Conservation (phyloP, 1,284 basidiomycete species). For the Lentinula novae-zelandiae region DNA sequence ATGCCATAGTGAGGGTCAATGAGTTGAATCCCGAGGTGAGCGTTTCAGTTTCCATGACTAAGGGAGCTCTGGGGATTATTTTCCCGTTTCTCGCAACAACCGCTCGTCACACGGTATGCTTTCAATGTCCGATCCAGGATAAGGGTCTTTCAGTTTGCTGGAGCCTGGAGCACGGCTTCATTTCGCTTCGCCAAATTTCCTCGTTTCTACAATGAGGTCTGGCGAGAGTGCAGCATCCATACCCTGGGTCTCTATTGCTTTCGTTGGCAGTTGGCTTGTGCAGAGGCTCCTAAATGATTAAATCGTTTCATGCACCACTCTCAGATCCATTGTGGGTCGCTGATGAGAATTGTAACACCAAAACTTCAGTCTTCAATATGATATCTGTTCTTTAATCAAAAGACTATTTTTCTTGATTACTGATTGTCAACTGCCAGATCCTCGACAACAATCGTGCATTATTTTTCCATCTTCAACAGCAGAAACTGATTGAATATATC, state of each 20-base stretch:
- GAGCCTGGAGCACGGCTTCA: background rate
- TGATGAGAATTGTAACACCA: constrained; percentile 72
- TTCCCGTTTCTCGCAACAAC: background rate
- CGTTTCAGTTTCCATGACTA: constrained; percentile 14
- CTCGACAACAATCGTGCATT: constrained; percentile 89
- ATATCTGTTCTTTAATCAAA: constrained; percentile 28
- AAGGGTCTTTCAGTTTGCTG: background rate
- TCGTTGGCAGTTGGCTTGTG: constrained; percentile 14
- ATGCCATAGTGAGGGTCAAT: constrained; percentile 91
- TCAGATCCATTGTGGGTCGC: constrained; percentile 65
- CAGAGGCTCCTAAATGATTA: constrained; percentile 62
- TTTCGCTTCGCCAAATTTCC: background rate
- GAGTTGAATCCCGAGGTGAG: constrained; percentile 96
- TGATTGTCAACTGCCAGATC: constrained; percentile 55
- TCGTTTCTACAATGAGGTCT: background rate
- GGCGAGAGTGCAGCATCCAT: background rate
- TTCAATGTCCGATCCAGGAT: background rate
- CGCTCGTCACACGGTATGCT: background rate
- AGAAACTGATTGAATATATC: constrained; percentile 93
- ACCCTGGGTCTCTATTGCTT: background rate
- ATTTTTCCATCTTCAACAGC: constrained; percentile 92
- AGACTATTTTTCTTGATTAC: constrained; percentile 17
- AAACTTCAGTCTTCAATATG: constrained; percentile 95
- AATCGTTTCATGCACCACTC: constrained; percentile 99
- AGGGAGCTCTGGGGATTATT: background rate